These are phyloP conservation scores for Capronia americana DNA, from an alignment of 2,329 filamentous ascomycete species.

Conservation along the genomic window DNA sequence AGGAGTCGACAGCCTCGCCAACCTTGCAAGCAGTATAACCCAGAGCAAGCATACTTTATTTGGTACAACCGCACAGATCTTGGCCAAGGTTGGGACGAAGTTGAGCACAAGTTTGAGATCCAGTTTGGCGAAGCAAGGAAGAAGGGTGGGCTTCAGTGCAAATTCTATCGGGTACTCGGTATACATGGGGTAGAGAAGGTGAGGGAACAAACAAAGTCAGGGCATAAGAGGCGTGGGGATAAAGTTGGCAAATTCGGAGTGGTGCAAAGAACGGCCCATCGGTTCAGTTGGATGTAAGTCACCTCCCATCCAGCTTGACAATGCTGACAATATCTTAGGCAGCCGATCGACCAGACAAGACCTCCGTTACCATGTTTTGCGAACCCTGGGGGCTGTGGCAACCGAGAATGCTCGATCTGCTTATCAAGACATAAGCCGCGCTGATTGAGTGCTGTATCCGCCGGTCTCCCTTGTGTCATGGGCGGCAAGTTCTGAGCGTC, in stretches of 20 bases:
- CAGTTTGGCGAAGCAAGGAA: slow-evolving; percentile 51
- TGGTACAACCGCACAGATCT: slow-evolving; percentile 58
- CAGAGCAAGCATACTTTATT: slow-evolving; percentile 57
- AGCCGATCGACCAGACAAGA: background rate
- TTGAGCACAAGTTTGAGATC: slow-evolving; percentile 51
- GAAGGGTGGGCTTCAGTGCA: slow-evolving; percentile 57
- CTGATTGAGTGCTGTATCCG: background rate
- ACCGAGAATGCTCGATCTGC: background rate
- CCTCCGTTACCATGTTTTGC: slow-evolving; percentile 15
- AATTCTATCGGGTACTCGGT: slow-evolving; percentile 57
- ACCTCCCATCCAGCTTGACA: background rate
- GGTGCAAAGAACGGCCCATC: slow-evolving; percentile 48
- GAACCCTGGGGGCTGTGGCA: slow-evolving; percentile 1
- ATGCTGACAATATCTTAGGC: slow-evolving; percentile 4
- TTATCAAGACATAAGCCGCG: no score
- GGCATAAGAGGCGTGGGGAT: slow-evolving; percentile 23
- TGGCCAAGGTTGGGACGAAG: slow-evolving; percentile 52
- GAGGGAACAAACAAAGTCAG: slow-evolving; percentile 47
- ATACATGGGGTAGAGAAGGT: slow-evolving; percentile 54
- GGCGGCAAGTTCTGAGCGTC: slow-evolving; percentile 1
- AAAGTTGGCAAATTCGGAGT: slow-evolving; percentile 49
- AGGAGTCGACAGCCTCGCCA: slow-evolving; percentile 39
- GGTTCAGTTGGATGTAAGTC: slow-evolving; percentile 41
- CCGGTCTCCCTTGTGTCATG: background rate
- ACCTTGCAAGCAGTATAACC: slow-evolving; percentile 54